Evolutionary conservation across 176 grass and related monocot species (phyloP).

Genomic region (Lolium perenne): DNA sequence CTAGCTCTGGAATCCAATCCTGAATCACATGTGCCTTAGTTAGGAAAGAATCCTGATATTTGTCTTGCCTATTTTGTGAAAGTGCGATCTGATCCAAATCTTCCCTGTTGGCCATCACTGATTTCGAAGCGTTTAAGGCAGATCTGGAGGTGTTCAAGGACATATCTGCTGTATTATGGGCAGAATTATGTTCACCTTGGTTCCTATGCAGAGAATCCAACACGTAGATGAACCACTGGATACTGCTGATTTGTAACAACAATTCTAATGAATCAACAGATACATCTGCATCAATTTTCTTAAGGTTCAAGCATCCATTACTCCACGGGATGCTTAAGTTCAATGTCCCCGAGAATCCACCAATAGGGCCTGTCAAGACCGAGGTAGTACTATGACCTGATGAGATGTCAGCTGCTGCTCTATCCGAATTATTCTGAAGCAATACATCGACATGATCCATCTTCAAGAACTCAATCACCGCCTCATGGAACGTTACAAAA

Average conservation of each 20-base stretch:
- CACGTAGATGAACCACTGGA: slow-evolving; percentile 67
- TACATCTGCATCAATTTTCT: slow-evolving; percentile 86
- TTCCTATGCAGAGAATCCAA: slow-evolving; percentile 66
- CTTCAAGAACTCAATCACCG: slow-evolving; percentile 86
- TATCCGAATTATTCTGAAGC: slow-evolving; percentile 56
- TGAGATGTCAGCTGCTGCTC: slow-evolving; percentile 45
- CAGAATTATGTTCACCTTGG: slow-evolving; percentile 41
- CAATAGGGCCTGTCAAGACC: slow-evolving; percentile 77
- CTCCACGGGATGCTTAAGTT: slow-evolving; percentile 99
- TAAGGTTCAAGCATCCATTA: slow-evolving; percentile 76
- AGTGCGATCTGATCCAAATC: slow-evolving; percentile 26
- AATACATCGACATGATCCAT: slow-evolving; percentile 68
- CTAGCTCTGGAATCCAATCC: slow-evolving; percentile 77
- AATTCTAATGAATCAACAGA: slow-evolving; percentile 79
- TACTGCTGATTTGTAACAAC: slow-evolving; percentile 73
- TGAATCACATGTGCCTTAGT: slow-evolving; percentile 76
- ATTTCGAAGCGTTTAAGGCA: slow-evolving; percentile 37
- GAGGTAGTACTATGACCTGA: slow-evolving; percentile 57
- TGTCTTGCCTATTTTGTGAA: slow-evolving; percentile 62
- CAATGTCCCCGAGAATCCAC: slow-evolving; percentile 82
- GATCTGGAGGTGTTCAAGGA: slow-evolving; percentile 45
- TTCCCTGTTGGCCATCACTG: slow-evolving; percentile 36
- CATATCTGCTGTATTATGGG: slow-evolving; percentile 53
- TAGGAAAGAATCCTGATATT: slow-evolving; percentile 69
- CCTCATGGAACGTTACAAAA: slow-evolving; percentile 84